Percentiles rank a stretch among this genome's conserved stretches.
phyloP scores from a whole-genome alignment of 805 yeast genomes.

The Candida mattraensis region DNA sequence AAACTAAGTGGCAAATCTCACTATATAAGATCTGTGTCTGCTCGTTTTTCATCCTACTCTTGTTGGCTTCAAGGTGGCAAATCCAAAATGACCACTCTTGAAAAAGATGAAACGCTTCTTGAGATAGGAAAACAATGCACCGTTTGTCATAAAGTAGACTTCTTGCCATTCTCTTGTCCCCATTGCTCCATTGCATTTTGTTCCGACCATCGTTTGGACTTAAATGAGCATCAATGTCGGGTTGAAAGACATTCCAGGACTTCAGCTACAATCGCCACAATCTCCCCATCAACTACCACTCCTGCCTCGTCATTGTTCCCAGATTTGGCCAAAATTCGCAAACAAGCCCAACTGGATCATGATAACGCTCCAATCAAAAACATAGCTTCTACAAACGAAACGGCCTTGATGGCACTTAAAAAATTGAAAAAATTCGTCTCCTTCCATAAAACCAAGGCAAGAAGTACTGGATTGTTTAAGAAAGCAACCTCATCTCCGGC shows the following conservation, averaged over 20 bases:
- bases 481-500: conserved; percentile 20
- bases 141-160: conserved; percentile 53
- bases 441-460: conserved; percentile 10
- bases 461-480: conserved; percentile 6
- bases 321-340: conserved; percentile 43
- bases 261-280: conserved; percentile 7
- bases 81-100: conserved; percentile 12
- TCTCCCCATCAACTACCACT: conserved; percentile 39
- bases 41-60: no score
- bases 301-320: conserved; percentile 50
- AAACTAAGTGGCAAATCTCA: no score
- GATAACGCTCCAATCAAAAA: conserved; percentile 10
- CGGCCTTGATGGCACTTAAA: conserved; percentile 22
- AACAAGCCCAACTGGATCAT: conserved; percentile 32
- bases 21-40: no score
- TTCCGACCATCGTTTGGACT: conserved; percentile 45
- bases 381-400: conserved; percentile 14
- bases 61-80: no score
- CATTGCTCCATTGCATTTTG: conserved; percentile 44
- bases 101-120: conserved; percentile 39
- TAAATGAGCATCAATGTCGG: conserved; percentile 34
- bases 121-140: conserved; percentile 60
- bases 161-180: conserved; percentile 55
- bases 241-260: conserved; percentile 8
- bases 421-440: conserved; percentile 24